Conservation (phyloP, 495 filamentous ascomycete species). For the Hypoxylon crocopeplum region DNA sequence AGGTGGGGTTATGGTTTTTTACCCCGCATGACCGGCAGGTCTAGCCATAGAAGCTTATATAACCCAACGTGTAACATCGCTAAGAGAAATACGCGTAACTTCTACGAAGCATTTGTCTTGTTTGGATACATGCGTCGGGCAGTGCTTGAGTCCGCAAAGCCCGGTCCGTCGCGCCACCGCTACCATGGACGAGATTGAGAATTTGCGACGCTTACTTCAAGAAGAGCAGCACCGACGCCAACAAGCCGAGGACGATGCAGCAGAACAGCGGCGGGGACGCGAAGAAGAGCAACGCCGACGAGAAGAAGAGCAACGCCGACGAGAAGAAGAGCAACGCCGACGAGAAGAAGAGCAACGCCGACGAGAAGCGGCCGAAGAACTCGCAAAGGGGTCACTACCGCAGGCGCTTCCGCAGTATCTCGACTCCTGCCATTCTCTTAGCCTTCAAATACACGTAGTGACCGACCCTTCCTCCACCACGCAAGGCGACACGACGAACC, state of each 20-base stretch:
- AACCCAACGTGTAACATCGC: background rate
- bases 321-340: too few species aligned
- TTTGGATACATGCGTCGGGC: background rate
- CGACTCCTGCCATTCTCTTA: constrained; percentile 42
- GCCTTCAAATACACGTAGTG: constrained; percentile 41
- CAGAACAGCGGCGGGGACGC: too few species aligned
- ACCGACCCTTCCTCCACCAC: constrained; percentile 42
- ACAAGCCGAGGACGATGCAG: too few species aligned
- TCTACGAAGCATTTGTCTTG: background rate
- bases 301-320: too few species aligned
- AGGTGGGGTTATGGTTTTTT: too few species aligned
- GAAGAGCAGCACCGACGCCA: constrained; percentile 38
- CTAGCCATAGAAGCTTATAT: background rate
- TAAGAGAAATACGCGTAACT: background rate
- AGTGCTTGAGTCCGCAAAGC: too few species aligned
- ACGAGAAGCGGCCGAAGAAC: constrained; percentile 32
- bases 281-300: too few species aligned
- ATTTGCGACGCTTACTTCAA: constrained; percentile 28
- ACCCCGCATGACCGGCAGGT: background rate
- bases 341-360: too few species aligned
- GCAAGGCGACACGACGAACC: constrained; percentile 41
- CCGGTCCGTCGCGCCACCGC: background rate
- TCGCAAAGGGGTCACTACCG: constrained; percentile 22
- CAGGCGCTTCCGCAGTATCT: constrained; percentile 41
- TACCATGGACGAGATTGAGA: constrained; percentile 4